A percentile compares a stretch with the other conserved stretches of the same genome.
These are phyloP conservation scores for Globisporangium orthogonon DNA, from an alignment of 352 stramenopile species.

Conservation along the genomic window DNA sequence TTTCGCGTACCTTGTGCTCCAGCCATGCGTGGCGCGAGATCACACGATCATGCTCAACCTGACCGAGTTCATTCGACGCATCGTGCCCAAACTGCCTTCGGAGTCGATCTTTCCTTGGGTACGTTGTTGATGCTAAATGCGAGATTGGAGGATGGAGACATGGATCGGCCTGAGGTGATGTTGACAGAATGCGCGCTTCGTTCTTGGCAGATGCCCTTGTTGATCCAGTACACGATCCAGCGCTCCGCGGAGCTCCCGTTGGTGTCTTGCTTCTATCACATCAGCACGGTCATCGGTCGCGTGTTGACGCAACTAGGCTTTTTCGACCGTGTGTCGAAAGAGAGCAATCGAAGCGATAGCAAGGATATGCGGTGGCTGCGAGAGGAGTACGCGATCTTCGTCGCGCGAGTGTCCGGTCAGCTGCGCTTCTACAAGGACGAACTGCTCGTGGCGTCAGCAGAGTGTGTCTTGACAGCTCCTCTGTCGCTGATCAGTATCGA, in stretches of 20 bases:
- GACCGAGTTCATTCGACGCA: slow-evolving; percentile 63
- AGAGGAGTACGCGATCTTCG: slow-evolving; percentile 37
- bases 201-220: slow-evolving; percentile 21
- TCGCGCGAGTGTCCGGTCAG: slow-evolving; percentile 33
- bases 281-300: slow-evolving; percentile 33
- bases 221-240: slow-evolving; percentile 29
- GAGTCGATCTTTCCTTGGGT: slow-evolving; percentile 39
- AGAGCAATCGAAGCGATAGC: not conserved
- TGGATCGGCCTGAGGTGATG: not conserved
- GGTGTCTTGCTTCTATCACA: slow-evolving; percentile 59
- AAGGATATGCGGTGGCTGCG: slow-evolving; percentile 1
- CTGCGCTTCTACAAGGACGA: slow-evolving; percentile 76
- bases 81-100: slow-evolving; percentile 28
- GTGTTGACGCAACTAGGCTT: slow-evolving; percentile 19
- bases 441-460: slow-evolving; percentile 46
- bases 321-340: slow-evolving; percentile 12
- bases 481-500: slow-evolving; percentile 26
- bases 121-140: slow-evolving; percentile 6
- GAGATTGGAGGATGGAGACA: not conserved
- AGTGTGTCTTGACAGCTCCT: slow-evolving; percentile 56
- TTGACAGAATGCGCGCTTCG: not conserved
- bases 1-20: not conserved
- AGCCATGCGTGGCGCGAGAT: slow-evolving; percentile 63
- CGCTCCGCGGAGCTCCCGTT: slow-evolving; percentile 26
- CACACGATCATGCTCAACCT: slow-evolving; percentile 80